Evolutionary conservation across 1,284 basidiomycete species (phyloP).

Genomic region (Leccinum brunneo-olivaceum): DNA sequence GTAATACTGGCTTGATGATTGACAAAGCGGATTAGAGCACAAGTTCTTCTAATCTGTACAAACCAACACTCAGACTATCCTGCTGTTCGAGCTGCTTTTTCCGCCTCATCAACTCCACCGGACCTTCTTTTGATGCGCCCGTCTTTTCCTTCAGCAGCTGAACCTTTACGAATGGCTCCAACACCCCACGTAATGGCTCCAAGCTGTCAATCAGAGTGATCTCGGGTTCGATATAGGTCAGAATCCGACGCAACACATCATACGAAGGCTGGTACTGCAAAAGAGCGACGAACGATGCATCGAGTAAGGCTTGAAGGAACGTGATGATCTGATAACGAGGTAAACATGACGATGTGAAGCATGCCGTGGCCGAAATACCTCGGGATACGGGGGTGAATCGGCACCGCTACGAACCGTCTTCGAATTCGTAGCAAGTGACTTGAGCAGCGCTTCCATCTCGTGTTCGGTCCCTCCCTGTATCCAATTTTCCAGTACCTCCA

Average conservation of each 20-base stretch:
- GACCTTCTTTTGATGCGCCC: constrained; percentile 30
- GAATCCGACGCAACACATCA: constrained; percentile 41
- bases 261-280: constrained; percentile 56
- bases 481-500: constrained; percentile 53
- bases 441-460: constrained; percentile 37
- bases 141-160: constrained; percentile 41
- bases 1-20: no score
- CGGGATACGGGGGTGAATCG: constrained; percentile 43
- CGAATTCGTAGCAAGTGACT: constrained; percentile 28
- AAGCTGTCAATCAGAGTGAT: constrained; percentile 42
- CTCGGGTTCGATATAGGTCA: constrained; percentile 48
- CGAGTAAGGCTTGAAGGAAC: constrained; percentile 59
- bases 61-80: constrained; percentile 47
- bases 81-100: constrained; percentile 48
- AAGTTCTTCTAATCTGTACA: constrained; percentile 68
- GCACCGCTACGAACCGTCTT: constrained; percentile 9
- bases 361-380: constrained; percentile 31
- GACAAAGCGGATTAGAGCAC: no score
- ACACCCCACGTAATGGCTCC: constrained; percentile 49
- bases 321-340: constrained; percentile 38
- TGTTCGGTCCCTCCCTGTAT: constrained; percentile 37
- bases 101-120: constrained; percentile 51
- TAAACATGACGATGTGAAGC: constrained; percentile 1
- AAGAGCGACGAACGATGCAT: constrained; percentile 60
- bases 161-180: constrained; percentile 54